Conservation (phyloP, 1,284 basidiomycete species). For the Bondarzewia mesenterica region DNA sequence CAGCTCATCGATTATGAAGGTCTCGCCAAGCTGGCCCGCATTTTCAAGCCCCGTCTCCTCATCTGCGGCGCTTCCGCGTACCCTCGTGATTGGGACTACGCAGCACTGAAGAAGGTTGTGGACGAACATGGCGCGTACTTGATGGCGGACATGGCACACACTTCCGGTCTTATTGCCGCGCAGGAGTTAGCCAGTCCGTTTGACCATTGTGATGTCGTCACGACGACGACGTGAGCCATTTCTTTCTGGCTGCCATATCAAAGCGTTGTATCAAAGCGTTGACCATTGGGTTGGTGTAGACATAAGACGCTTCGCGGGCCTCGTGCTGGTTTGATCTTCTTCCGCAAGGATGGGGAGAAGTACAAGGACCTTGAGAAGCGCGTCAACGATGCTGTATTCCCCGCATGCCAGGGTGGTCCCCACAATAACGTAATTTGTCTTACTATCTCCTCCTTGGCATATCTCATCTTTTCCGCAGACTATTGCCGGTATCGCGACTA, state of each 20-base stretch:
- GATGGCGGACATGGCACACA: constrained; percentile 97
- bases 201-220: constrained; percentile 95
- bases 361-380: constrained; percentile 85
- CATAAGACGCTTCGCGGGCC: constrained; percentile 99
- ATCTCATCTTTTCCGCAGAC: constrained; percentile 43
- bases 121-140: constrained; percentile 89
- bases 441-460: constrained; percentile 1
- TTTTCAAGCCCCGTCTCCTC: constrained; percentile 94
- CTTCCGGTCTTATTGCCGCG: constrained; percentile 91
- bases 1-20: constrained; percentile 89
- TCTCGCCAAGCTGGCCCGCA: constrained; percentile 82
- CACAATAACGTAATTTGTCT: constrained; percentile 87
- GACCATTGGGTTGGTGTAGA: constrained; percentile 26
- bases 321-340: constrained; percentile 98
- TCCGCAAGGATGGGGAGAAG: constrained; percentile 87
- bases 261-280: constrained; percentile 1
- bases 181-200: constrained; percentile 92
- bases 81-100: constrained; percentile 98
- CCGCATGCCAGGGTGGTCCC: constrained; percentile 98
- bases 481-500: constrained; percentile 92
- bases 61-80: constrained; percentile 99
- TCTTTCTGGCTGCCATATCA: background rate
- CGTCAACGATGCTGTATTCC: constrained; percentile 98
- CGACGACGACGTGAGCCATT: constrained; percentile 79
- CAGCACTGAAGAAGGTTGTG: constrained; percentile 73